Evolutionary conservation across 495 filamentous ascomycete species (phyloP), one percentile per base, ranked within the genome.

Genomic region (Aspergillus conjunctus): DNA sequence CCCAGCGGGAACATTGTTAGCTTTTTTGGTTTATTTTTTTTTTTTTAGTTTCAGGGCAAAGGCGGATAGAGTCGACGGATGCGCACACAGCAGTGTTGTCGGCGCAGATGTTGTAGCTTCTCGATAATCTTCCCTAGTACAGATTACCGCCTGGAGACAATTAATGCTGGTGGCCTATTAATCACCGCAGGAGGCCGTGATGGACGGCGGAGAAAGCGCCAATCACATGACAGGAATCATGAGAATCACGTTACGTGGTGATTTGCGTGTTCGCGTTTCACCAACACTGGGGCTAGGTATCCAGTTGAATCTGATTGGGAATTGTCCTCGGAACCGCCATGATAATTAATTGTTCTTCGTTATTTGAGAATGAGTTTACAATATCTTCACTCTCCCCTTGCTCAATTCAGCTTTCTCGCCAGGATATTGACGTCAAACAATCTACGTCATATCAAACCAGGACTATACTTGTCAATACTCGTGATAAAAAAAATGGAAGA

Each of bases 1-100:
- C 57, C 54, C 56, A 59, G 44, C 51, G 45, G 54, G 59, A 65
- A 21, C 66, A 68, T 68, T 55, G 54, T 64, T 60, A 33, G 41
- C 31, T 22, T 43, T 9, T 43, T 39, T 18, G 26, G 18, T 51
- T 51, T 26, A n/a, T 33, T 52, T 21, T 43, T 43, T 10, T 31
- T 55, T 11, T 48, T 17, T 22, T 48, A 11, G 10, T 11, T 17
- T 21, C 18, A n/a, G 9, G 37, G 26, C 21, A 37, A 8, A n/a
- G 33, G 30, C 14, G 15, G 34, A 39, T 20, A n/a, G 20, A 15
- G 20, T 51, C 17, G 20, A 15, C 33, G 10, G 2, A 32, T 22
- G 32, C 9, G 20, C 11, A 22, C 37, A 4, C 37, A 3, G 37
- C 15, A 41, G 37, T 4, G 37, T 14, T 14, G 37, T 41, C 37